Base-by-base conservation (phyloP, 257 asterid genomes). In the Apocynum venetum region DNA sequence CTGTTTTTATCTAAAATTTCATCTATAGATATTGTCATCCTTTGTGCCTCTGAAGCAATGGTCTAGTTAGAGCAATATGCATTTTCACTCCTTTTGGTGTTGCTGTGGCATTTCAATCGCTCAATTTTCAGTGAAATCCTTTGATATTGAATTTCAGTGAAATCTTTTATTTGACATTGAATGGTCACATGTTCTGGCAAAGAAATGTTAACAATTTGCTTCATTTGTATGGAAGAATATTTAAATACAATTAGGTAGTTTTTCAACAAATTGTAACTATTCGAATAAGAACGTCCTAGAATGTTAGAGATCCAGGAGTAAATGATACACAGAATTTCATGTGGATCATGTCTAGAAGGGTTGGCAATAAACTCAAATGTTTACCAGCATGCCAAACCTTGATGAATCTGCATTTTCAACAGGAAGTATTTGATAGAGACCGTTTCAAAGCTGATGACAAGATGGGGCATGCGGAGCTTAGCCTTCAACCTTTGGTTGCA, bases 371-470 rank as follows among this genome's bases (percentile, higher is more conserved):
- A 4, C 35, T 46, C 20, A 31, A 15, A 65, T 65, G 11, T 38
- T 52, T 43, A 41, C 15, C 38, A 74, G 35, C 40, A 25, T 4
- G 17, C 13, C 4, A 20, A 51, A 66, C 35, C 63, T 4, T 72
- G 67, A 73, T 66, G 38, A 46, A 69, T 14, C 19, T 77, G 44
- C 60, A 73, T 71, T 73, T 43, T 73, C 20, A 25, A 67, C 76
- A 85, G 90, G 86, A 85, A 81, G 90, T 85, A 44, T 87, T 87
- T 41, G 90, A 87, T 75, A 87, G 79, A 70, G 89, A 85, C 70
- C 80, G 74, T 56, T 87, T 87, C 83, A 87, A 83, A 77, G 85
- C 87, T 7, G 89, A 87, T 46, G 89, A 87, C 77, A 75, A 87
- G 81, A 87, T 83, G 90, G 90, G 90, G 14, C 79, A 78, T 59